phyloP scores from a whole-genome alignment of 2,329 filamentous ascomycete species.

The Magnaporthiopsis rhizophila region DNA sequence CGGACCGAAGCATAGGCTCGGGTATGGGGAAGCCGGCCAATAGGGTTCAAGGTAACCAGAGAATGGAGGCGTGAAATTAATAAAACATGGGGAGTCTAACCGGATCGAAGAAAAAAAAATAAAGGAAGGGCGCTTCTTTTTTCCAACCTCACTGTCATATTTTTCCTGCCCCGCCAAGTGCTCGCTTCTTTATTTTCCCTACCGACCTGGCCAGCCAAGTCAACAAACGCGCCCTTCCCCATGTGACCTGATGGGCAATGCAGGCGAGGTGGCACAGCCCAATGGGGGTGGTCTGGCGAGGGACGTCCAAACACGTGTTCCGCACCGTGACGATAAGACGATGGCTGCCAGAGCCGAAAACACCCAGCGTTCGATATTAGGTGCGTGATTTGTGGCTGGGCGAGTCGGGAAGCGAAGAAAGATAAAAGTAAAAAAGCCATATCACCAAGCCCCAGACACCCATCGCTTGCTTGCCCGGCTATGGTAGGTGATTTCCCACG shows the following conservation, averaged over 20 bases:
- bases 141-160: neutral
- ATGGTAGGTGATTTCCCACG: neutral
- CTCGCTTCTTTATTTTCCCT: neutral
- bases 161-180: neutral
- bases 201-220: neutral
- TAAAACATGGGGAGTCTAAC: neutral
- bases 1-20: neutral
- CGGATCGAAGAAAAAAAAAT: neutral
- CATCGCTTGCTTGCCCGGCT: neutral
- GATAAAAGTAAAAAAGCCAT: neutral
- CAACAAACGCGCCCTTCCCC: neutral
- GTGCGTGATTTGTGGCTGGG: too few species aligned
- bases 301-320: neutral
- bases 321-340: too few species aligned
- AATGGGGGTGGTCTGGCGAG: neutral
- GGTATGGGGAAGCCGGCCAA: neutral
- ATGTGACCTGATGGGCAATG: neutral
- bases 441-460: neutral
- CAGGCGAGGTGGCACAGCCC: neutral
- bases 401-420: neutral
- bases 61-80: neutral
- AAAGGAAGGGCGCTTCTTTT: neutral
- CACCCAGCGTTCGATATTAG: neutral
- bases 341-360: neutral
- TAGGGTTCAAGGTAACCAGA: neutral